phyloP scores from a whole-genome alignment of 2,329 filamentous ascomycete species.

The Neophaeococcomyces mojaviensis region DNA sequence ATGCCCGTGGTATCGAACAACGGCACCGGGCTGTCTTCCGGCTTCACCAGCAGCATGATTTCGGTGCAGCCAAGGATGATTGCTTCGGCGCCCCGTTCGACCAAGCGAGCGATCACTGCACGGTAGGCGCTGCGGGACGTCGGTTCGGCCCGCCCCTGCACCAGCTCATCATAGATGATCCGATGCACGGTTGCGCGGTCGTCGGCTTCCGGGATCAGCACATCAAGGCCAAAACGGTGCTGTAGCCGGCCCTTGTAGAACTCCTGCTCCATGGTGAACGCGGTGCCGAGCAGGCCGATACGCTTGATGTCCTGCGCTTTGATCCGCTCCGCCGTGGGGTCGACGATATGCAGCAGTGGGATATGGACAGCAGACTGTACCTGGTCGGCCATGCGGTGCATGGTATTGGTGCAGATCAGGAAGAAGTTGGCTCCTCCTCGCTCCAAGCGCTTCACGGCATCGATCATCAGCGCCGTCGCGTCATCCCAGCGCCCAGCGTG shows the following conservation, averaged over 20 bases:
- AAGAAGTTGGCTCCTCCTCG: conserved; percentile 1
- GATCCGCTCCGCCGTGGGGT: conserved; percentile 4
- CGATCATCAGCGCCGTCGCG: not conserved
- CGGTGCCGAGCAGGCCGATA: conserved; percentile 9
- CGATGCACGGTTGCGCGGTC: not conserved
- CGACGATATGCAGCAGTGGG: conserved; percentile 10
- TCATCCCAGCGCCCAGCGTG: not conserved
- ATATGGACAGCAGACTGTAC: conserved; percentile 1
- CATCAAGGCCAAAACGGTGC: conserved; percentile 4
- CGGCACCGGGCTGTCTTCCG: conserved; percentile 11
- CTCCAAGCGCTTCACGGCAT: not conserved
- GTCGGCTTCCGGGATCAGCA: conserved; percentile 7
- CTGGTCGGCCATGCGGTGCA: conserved; percentile 8
- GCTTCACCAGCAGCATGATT: conserved; percentile 10
- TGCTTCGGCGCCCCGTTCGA: conserved; percentile 7
- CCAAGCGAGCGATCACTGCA: not conserved
- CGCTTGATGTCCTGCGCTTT: not conserved
- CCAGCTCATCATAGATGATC: conserved; percentile 9
- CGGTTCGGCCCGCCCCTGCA: not conserved
- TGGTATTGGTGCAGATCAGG: conserved; percentile 6
- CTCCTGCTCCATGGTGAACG: conserved; percentile 7
- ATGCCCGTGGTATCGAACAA: conserved; percentile 11
- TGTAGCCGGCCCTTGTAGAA: conserved; percentile 7
- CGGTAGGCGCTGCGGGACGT: not conserved
- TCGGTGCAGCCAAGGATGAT: conserved; percentile 14